These are phyloP conservation scores for Hirsutella thompsonii DNA, from an alignment of 2,329 filamentous ascomycete species.

Conservation along the genomic window DNA sequence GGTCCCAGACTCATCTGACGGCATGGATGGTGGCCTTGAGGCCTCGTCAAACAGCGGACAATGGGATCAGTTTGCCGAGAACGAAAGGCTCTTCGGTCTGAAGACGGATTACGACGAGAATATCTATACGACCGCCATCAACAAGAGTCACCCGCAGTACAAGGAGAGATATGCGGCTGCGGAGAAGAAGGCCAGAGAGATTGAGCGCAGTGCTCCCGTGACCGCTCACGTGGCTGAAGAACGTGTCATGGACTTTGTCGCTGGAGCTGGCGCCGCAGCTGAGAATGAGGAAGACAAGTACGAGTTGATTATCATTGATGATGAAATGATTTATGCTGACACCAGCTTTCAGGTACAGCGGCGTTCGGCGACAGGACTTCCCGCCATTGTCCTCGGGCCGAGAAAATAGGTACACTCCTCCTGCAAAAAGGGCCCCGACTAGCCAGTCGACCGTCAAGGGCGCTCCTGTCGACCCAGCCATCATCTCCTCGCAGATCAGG, in stretches of 20 bases:
- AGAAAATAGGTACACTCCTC: conserved; percentile 75
- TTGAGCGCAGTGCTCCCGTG: conserved; percentile 59
- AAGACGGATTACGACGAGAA: conserved; percentile 89
- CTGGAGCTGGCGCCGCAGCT: conserved; percentile 49
- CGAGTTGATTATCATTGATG: background rate
- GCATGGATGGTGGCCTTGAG: conserved; percentile 61
- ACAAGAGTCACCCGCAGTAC: conserved; percentile 74
- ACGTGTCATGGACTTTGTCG: conserved; percentile 57
- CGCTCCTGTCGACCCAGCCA: conserved; percentile 73
- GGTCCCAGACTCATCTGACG: conserved; percentile 53
- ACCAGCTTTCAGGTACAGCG: conserved; percentile 57
- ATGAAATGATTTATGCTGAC: conserved; percentile 6
- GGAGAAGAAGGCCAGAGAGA: conserved; percentile 77
- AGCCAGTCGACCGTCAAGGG: conserved; percentile 61
- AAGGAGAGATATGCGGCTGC: conserved; percentile 65
- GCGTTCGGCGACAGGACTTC: conserved; percentile 68
- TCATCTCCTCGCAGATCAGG: conserved; percentile 75
- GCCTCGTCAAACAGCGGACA: conserved; percentile 30
- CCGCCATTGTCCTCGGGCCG: conserved; percentile 44
- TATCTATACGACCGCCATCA: conserved; percentile 84
- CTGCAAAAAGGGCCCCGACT: conserved; percentile 70
- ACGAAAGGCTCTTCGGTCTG: conserved; percentile 76
- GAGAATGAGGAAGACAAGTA: conserved; percentile 91
- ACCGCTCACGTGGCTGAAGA: conserved; percentile 87
- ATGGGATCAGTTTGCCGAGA: conserved; percentile 94